Base-by-base conservation (phyloP, 2,329 filamentous ascomycete genomes). In the Fusarium lateritium region DNA sequence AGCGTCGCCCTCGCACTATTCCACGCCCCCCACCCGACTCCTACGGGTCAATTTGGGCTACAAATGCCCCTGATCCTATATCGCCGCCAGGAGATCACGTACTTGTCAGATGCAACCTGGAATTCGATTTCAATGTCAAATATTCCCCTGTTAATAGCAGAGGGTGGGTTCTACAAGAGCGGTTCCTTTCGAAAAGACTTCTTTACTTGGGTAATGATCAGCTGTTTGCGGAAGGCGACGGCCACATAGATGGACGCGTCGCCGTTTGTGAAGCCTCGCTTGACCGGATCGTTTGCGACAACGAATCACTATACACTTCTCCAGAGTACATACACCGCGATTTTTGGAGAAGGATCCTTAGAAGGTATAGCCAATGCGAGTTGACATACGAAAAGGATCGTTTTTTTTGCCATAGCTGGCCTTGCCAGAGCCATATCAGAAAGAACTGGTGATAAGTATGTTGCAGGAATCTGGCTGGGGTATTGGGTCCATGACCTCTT, bases 91-190 rank as follows among this genome's bases (percentile, higher is more conserved):
- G 9, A 15, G 39, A 9, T 1, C 38, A 7, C 1, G 8, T 28
- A 3, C 46, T 56, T 15, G 26, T n/a, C n/a, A 2, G 6, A 1
- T 0, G 1, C 0, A 5, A 0, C 7, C 0, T 0, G 0, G 33
- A 50, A 2, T 11, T 15, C 2, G 0, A 0, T 3, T 1, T 15
- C 1, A 3, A 34, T 22, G 40, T 59, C 0, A 11, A 3, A 1
- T 1, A 2, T 1, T 6, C 56, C 6, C 21, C 42, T 1, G 39
- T 59, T 0, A 59, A 57, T 8, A 2, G 34, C 0, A 17, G 56
- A 2, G 56, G 19, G 0, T 59, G 56, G 52, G 40, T 47, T 2
- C 0, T 59, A 2, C 42, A 59, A 3, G 52, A 59, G 8, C 42
- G n/a, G 0, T 47, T 7, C 5, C 52, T 57, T 5, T 59, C 56